Evolutionary conservation across 2,329 filamentous ascomycete genomes (phyloP), one percentile per base, ranked within the genome.

Genomic region (Cercospora sojina): DNA sequence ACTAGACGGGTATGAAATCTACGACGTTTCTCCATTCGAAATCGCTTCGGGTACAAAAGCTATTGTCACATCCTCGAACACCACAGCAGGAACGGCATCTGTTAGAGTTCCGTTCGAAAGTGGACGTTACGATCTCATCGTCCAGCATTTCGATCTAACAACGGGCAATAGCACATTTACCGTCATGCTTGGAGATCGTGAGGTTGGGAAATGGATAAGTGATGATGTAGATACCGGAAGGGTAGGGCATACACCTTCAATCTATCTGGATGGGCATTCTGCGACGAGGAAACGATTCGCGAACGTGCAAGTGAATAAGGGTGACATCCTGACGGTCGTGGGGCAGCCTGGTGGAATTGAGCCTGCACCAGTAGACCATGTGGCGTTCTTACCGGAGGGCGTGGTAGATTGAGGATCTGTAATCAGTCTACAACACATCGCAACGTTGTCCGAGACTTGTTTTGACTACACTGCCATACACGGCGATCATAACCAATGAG

Each of bases 91-190:
- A 4, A 84, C 80, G 0, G 87, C 83, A 0, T 77, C 75, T 2
- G 79, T 83, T 0, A 80, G 71, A 16, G 73, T 89, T 1, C 71
- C 78, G 0, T 85, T 85, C 60, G 75, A 80, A 1, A 79, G 80
- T 0, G 88, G 87, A 0, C 83, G 72, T 5, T 91, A 91, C 69
- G 83, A 89, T 70, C 67, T 91, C 2, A 87, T 85, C 0, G 82
- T 91, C 7, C 89, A 89, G 67, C 91, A 91, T 73, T 91, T 84
- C 69, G 88, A 91, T 72, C 66, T 88, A 7, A 81, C 82, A 29
- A 83, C 82, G n/a, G 88, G 89, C 0, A 81, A 80, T 64, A 81
- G 88, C 2, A 78, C 80, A 1, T 91, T 84, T 75, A 78, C 84
- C 66, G 69, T 89, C 1, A 85, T 79, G 59, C 71, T 91, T 4